Evolutionary conservation across 345 rosid species (phyloP), one percentile per base, ranked within the genome.

Genomic region (Hirschfeldia incana): DNA sequence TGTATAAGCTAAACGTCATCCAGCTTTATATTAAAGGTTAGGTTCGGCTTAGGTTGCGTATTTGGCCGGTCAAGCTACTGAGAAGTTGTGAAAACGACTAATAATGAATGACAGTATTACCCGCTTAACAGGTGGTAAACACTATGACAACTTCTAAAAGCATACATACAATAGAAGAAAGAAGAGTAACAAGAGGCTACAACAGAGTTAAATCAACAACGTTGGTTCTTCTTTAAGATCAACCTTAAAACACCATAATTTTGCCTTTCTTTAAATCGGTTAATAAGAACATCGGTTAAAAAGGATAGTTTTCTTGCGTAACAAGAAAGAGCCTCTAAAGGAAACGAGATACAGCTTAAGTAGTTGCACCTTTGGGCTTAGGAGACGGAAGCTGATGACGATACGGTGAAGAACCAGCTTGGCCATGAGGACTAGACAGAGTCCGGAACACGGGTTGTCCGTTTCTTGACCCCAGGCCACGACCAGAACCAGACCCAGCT

Each of bases 301-400:
- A 7, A 15, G 15, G 30, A 36, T 8, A 42, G 64, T 29, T 49
- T 26, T 27, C 69, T 33, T 53, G 58, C 57, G 2, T 29, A 37
- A 57, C 36, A 78, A 39, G 67, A 39, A 30, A 37, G 67, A 37
- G 26, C 63, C 12, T 75, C 65, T 37, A 28, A 17, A 64, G 42
- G 61, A 59, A 29, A 39, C 0, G 26, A 76, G 13, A 10, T 60
- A 15, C 0, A 59, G 28, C 81, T 29, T 79, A 79, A 27, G 75
- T 74, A 68, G 75, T 79, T 34, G 82, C 75, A 68, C 75, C 82
- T 69, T 80, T 80, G 66, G 79, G 83, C 79, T 69, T 80, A 12
- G 83, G 83, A 80, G 83, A 80, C 5, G 80, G 83, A 65, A 80
- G 71, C 76, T 75, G 83, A 65, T 80, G 83, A 59, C 83, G 80